Evolutionary conservation across 116 monocot species (phyloP).

Genomic region (Iris pallida): DNA sequence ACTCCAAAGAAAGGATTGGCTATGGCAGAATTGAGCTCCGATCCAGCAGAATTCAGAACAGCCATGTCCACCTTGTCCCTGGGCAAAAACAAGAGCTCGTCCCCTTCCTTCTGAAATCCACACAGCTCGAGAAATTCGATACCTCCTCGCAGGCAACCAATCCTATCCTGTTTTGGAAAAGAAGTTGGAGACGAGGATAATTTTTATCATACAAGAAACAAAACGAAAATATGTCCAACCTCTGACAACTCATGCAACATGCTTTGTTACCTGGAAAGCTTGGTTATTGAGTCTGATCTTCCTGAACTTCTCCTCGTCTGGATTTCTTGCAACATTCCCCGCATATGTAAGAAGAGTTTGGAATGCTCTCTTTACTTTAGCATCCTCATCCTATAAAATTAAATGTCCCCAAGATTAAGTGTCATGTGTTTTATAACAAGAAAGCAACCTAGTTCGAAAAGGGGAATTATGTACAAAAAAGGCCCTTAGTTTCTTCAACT

Average conservation of each 20-base stretch:
- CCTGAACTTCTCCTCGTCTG: slow-evolving; percentile 27
- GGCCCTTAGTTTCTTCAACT: too few species aligned
- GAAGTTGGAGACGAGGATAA: not conserved
- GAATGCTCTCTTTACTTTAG: slow-evolving; percentile 28
- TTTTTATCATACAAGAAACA: not conserved
- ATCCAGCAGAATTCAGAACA: slow-evolving; percentile 32
- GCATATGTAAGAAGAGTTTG: slow-evolving; percentile 29
- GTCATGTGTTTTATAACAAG: too few species aligned
- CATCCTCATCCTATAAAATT: slow-evolving; percentile 22
- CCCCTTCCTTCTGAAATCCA: slow-evolving; percentile 35
- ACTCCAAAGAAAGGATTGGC: slow-evolving; percentile 53
- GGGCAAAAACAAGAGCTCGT: slow-evolving; percentile 28
- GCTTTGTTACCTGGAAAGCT: slow-evolving; percentile 24
- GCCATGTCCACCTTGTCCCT: slow-evolving; percentile 37
- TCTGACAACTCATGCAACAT: not conserved
- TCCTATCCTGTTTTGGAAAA: slow-evolving; percentile 32
- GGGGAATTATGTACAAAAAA: too few species aligned
- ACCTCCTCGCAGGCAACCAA: slow-evolving; percentile 40
- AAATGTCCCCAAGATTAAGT: not conserved
- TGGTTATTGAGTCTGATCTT: slow-evolving; percentile 22
- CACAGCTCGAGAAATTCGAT: slow-evolving; percentile 49
- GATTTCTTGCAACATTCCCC: slow-evolving; percentile 24
- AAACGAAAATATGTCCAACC: not conserved
- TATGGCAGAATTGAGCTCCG: slow-evolving; percentile 40
- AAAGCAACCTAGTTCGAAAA: too few species aligned